These are phyloP conservation scores for Puya raimondii DNA, from an alignment of 176 grass and related monocot species.

Conservation along the genomic window DNA sequence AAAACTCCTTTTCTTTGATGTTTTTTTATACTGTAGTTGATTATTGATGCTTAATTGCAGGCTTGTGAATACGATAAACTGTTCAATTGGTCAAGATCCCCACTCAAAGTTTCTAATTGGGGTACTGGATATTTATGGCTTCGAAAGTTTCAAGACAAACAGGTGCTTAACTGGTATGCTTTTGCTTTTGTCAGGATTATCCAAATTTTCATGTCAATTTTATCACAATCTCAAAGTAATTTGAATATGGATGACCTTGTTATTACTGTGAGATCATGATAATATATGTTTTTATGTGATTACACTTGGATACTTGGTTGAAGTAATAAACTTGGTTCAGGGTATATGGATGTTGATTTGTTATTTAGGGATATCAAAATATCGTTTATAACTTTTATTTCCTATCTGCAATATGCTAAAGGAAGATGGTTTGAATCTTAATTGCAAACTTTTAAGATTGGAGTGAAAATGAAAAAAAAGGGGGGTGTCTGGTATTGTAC, in stretches of 20 bases:
- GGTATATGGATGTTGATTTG: too few species aligned
- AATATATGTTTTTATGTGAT: slow-evolving; percentile 6
- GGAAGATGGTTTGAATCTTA: too few species aligned
- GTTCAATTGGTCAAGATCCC: slow-evolving; percentile 94
- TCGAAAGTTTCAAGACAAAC: slow-evolving; percentile 99
- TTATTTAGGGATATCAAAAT: too few species aligned
- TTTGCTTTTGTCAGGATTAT: slow-evolving; percentile 37
- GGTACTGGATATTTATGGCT: slow-evolving; percentile 98
- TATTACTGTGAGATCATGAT: neutral
- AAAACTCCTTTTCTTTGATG: slow-evolving; percentile 7
- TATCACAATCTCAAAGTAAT: neutral
- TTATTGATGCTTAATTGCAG: slow-evolving; percentile 35
- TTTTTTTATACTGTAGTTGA: neutral
- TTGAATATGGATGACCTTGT: neutral
- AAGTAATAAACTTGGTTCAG: neutral
- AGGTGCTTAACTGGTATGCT: slow-evolving; percentile 94
- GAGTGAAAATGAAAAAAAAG: too few species aligned
- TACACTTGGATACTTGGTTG: slow-evolving; percentile 12
- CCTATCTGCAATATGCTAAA: too few species aligned
- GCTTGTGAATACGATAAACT: slow-evolving; percentile 93
- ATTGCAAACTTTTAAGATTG: too few species aligned
- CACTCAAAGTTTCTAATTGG: slow-evolving; percentile 85
- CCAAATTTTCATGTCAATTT: slow-evolving; percentile 8
- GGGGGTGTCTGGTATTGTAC: too few species aligned
- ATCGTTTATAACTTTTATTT: too few species aligned